Evolutionary conservation across 2,329 filamentous ascomycete genomes (phyloP).

Genomic region (Sporothrix brunneoviolacea): DNA sequence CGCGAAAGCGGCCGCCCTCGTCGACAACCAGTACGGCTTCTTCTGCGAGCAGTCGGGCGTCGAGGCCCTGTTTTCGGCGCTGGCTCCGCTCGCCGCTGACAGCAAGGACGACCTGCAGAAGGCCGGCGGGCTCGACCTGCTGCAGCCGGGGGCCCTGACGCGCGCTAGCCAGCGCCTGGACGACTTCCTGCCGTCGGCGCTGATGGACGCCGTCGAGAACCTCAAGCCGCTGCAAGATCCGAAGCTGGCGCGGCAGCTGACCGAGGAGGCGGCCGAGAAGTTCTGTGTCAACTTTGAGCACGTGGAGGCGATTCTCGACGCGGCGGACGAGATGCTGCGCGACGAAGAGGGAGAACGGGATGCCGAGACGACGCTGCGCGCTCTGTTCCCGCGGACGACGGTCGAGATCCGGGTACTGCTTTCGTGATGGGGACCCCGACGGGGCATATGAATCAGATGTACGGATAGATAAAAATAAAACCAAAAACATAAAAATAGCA

Average conservation of each 20-base stretch:
- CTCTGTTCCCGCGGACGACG: constrained; percentile 51
- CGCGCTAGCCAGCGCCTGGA: constrained; percentile 71
- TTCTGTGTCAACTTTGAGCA: constrained; percentile 82
- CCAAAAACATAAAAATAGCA: not conserved
- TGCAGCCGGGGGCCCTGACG: constrained; percentile 56
- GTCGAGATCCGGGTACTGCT: constrained; percentile 55
- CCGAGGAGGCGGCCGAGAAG: constrained; percentile 71
- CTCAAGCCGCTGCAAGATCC: constrained; percentile 68
- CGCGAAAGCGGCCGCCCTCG: constrained; percentile 49
- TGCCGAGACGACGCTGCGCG: constrained; percentile 26
- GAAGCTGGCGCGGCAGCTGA: constrained; percentile 64
- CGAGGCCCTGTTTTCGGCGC: constrained; percentile 51
- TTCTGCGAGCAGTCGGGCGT: constrained; percentile 72
- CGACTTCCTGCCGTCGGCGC: constrained; percentile 82
- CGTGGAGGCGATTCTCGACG: constrained; percentile 43
- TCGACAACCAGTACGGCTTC: constrained; percentile 63
- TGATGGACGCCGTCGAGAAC: constrained; percentile 86
- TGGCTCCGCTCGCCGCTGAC: constrained; percentile 35
- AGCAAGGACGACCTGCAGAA: constrained; percentile 43
- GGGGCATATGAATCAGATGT: no score
- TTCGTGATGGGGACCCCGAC: constrained; percentile 32
- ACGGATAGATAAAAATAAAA: no score
- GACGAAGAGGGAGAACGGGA: constrained; percentile 24
- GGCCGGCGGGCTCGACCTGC: constrained; percentile 46
- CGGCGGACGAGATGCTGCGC: constrained; percentile 32